These are phyloP conservation scores for Cryptosporidium meleagridis DNA, from an alignment of 169 alveolate species.

Conservation along the genomic window DNA sequence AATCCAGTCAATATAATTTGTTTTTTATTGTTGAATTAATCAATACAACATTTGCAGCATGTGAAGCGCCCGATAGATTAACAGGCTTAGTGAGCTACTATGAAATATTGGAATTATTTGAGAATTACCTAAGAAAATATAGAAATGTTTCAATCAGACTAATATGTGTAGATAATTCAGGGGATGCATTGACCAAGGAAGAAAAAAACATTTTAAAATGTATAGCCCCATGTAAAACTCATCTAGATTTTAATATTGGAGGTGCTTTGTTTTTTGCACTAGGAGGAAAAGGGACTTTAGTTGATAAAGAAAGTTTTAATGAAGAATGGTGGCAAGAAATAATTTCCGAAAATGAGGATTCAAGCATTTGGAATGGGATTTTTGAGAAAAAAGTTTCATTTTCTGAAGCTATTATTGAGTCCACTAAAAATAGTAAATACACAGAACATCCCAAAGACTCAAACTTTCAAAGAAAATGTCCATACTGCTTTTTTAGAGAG, in stretches of 20 bases:
- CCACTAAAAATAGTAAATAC: background rate
- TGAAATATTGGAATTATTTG: slow-evolving; percentile 29
- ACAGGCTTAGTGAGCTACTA: slow-evolving; percentile 58
- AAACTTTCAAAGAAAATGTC: slow-evolving; percentile 27
- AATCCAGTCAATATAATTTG: background rate
- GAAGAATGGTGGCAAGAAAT: slow-evolving; percentile 70
- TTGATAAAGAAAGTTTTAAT: background rate
- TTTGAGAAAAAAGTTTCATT: slow-evolving; percentile 13
- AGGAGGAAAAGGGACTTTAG: slow-evolving; percentile 47
- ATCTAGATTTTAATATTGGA: slow-evolving; percentile 76
- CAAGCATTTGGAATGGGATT: slow-evolving; percentile 19
- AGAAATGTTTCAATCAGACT: slow-evolving; percentile 31
- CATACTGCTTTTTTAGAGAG: slow-evolving; percentile 48
- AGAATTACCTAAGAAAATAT: background rate
- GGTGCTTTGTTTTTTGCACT: slow-evolving; percentile 62
- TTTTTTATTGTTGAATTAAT: slow-evolving; percentile 47
- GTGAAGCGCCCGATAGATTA: slow-evolving; percentile 70
- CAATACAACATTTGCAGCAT: slow-evolving; percentile 54
- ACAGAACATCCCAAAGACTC: background rate
- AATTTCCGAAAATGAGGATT: background rate
- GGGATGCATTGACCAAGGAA: background rate
- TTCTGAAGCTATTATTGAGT: background rate
- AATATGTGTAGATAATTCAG: slow-evolving; percentile 41
- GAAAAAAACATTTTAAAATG: slow-evolving; percentile 34
- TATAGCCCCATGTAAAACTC: slow-evolving; percentile 64